Conservation (phyloP, 2,329 filamentous ascomycete genomes). For the Beauveria rudraprayagi region DNA sequence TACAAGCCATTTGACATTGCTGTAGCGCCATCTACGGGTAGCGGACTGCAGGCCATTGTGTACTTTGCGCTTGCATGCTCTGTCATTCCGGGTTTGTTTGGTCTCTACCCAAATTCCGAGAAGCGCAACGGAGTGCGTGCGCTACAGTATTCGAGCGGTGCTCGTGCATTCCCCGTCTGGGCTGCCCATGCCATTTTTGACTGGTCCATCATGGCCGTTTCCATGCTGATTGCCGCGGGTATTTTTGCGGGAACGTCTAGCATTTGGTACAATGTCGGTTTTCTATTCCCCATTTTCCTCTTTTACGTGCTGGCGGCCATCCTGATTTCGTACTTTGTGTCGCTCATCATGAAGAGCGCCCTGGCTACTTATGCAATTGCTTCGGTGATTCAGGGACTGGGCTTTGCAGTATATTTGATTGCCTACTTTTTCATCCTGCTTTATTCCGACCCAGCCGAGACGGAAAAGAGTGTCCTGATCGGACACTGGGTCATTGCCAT, state of each 20-base stretch:
- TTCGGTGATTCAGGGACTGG: conserved; percentile 61
- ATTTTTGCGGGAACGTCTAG: conserved; percentile 55
- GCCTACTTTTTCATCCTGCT: conserved; percentile 62
- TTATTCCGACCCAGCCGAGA: conserved; percentile 58
- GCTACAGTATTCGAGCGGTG: conserved; percentile 81
- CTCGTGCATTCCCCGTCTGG: conserved; percentile 70
- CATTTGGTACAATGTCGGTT: conserved; percentile 67
- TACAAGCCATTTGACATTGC: conserved; percentile 67
- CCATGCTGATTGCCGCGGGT: conserved; percentile 57
- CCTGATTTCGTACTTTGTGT: conserved; percentile 67
- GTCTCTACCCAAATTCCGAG: conserved; percentile 74
- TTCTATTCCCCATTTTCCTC: conserved; percentile 67
- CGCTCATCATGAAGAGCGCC: conserved; percentile 64
- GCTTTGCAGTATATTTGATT: conserved; percentile 60
- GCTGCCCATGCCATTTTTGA: conserved; percentile 70
- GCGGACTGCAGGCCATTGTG: conserved; percentile 65
- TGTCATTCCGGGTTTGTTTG: conserved; percentile 75
- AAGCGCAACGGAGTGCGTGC: conserved; percentile 66
- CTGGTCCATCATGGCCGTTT: conserved; percentile 53
- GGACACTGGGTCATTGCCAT: conserved; percentile 65
- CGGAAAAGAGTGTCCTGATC: conserved; percentile 58
- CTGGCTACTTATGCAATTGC: conserved; percentile 72
- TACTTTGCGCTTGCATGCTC: conserved; percentile 70
- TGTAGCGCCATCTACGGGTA: conserved; percentile 55
- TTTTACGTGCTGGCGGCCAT: conserved; percentile 68